Evolutionary conservation across 441 rosid species (phyloP).

Genomic region (Bruguiera hainesii): DNA sequence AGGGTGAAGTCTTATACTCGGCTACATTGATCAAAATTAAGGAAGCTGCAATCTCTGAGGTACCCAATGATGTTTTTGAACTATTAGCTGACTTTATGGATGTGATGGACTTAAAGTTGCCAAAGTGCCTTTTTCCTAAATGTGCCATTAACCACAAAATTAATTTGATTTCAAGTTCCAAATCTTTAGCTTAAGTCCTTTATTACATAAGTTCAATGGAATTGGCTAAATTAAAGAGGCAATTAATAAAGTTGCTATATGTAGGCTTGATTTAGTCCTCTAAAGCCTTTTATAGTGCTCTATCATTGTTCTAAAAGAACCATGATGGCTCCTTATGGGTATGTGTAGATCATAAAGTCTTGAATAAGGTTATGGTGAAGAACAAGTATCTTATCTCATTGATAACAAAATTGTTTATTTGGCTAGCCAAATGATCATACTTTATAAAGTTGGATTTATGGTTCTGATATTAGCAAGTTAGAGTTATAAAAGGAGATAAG

Average conservation of each 20-base stretch:
- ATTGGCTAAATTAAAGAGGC: not conserved
- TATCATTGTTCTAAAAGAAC: no score
- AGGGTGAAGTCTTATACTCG: not conserved
- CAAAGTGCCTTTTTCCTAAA: not conserved
- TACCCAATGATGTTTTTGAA: not conserved
- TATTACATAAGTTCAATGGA: not conserved
- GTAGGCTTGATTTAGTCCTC: not conserved
- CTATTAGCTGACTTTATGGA: not conserved
- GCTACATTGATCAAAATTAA: not conserved
- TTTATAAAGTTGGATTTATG: not conserved
- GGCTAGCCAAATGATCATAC: not conserved
- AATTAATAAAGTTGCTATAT: not conserved
- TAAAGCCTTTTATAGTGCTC: not conserved
- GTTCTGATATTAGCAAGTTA: not conserved
- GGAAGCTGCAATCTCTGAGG: not conserved
- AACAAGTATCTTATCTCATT: not conserved
- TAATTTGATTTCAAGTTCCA: not conserved
- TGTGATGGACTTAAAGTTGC: not conserved
- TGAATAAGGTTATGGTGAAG: not conserved
- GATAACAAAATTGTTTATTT: no score
- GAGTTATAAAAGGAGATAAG: not conserved
- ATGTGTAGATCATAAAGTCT: not conserved
- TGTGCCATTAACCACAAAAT: not conserved
- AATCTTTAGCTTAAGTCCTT: not conserved
- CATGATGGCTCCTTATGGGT: not conserved